Evolutionary conservation across 108 stramenopile genomes (phyloP).

Genomic region (Cyclotella sp.): DNA sequence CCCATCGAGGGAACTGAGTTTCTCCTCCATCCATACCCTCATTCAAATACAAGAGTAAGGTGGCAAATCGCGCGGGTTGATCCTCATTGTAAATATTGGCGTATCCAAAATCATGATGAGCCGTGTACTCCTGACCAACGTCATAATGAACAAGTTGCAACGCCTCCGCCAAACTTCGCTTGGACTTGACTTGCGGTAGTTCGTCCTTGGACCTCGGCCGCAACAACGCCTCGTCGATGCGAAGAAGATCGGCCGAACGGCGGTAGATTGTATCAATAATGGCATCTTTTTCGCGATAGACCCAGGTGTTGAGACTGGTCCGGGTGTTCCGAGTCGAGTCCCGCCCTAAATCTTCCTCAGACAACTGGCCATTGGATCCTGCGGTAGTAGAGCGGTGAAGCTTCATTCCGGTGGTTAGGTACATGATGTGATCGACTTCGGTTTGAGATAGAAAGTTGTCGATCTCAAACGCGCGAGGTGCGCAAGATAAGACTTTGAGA

Average conservation of each 20-base stretch:
- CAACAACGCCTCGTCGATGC: constrained; percentile 84
- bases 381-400: constrained; percentile 62
- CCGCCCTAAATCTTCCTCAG: constrained; percentile 2
- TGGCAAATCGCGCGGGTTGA: constrained; percentile 78
- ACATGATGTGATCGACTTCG: constrained; percentile 89
- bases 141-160: constrained; percentile 92
- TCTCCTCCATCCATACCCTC: constrained; percentile 75
- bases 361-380: constrained; percentile 26
- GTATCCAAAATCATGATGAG: constrained; percentile 92
- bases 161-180: constrained; percentile 66
- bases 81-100: constrained; percentile 48
- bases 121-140: constrained; percentile 80
- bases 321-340: constrained; percentile 63
- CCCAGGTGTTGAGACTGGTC: constrained; percentile 87
- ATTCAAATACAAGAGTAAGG: constrained; percentile 88
- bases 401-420: constrained; percentile 60
- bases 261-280: constrained; percentile 90
- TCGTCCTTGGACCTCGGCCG: constrained; percentile 59
- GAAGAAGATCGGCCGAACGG: constrained; percentile 82
- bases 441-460: constrained; percentile 76
- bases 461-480: constrained; percentile 90
- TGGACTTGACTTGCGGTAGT: constrained; percentile 54
- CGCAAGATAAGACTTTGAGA: constrained; percentile 70
- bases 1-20: constrained; percentile 81
- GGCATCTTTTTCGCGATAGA: constrained; percentile 65